Evolutionary conservation across 2,329 filamentous ascomycete genomes (phyloP).

Genomic region (Dactylellina parvicollis): DNA sequence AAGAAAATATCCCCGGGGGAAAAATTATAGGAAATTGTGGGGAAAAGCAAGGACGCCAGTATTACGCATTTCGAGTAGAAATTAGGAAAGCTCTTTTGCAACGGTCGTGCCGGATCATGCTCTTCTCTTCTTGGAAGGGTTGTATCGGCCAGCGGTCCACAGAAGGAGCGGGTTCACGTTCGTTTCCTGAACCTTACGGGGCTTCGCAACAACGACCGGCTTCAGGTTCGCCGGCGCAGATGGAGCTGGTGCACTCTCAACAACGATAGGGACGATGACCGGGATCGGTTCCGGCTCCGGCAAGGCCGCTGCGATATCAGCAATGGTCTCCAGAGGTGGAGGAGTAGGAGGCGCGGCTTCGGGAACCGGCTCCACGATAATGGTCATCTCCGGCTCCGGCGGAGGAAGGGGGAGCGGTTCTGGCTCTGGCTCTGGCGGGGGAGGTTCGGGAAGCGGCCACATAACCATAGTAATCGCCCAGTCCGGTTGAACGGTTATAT

Average conservation of each 20-base stretch:
- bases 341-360: conserved; percentile 44
- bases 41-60: conserved; percentile 31
- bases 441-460: conserved; percentile 69
- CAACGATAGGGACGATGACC: conserved; percentile 6
- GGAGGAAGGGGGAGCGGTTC: conserved; percentile 54
- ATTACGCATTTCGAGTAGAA: conserved; percentile 6
- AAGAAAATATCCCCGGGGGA: conserved; percentile 12
- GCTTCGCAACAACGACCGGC: conserved; percentile 53
- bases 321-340: conserved; percentile 39
- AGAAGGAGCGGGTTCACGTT: conserved; percentile 56
- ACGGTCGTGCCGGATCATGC: not conserved
- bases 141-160: conserved; percentile 58
- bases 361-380: conserved; percentile 47
- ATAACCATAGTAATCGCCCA: conserved; percentile 76
- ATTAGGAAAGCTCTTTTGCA: not conserved
- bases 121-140: conserved; percentile 51
- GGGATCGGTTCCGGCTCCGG: conserved; percentile 29
- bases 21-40: not conserved
- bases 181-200: conserved; percentile 47
- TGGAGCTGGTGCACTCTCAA: conserved; percentile 45
- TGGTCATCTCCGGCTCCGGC: conserved; percentile 53
- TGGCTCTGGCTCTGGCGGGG: conserved; percentile 50
- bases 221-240: conserved; percentile 47
- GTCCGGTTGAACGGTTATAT: conserved; percentile 81
- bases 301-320: conserved; percentile 25